Evolutionary conservation across 441 rosid genomes (phyloP).

Genomic region (Erodium texanum): DNA sequence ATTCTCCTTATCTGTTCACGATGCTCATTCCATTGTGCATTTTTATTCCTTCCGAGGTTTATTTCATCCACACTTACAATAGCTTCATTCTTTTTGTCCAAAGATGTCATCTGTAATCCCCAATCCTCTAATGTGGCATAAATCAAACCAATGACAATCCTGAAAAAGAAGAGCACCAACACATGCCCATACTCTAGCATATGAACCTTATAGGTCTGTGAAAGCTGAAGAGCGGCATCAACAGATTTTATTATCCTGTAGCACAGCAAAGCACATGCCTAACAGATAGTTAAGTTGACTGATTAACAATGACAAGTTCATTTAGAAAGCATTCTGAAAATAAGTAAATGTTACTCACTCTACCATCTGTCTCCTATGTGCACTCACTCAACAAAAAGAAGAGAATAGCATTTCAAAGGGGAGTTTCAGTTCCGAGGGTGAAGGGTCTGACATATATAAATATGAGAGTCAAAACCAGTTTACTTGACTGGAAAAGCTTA

Average conservation of each 20-base stretch:
- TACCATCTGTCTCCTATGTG: not conserved
- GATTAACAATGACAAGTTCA: not conserved
- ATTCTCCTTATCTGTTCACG: constrained; percentile 29
- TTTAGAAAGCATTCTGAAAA: no score
- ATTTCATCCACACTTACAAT: constrained; percentile 30
- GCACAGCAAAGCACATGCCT: constrained; percentile 12
- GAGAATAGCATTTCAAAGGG: not conserved
- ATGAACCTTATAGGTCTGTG: constrained; percentile 29
- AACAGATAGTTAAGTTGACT: not conserved
- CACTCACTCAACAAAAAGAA: not conserved
- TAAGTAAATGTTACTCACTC: not conserved
- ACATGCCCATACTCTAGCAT: constrained; percentile 38
- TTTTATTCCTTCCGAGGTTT: constrained; percentile 22
- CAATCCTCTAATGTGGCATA: constrained; percentile 40
- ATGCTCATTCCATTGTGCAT: constrained; percentile 25
- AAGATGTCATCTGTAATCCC: constrained; percentile 32
- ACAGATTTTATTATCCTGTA: constrained; percentile 50
- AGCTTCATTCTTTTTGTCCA: constrained; percentile 17
- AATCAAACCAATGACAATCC: constrained; percentile 30
- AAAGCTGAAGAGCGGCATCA: constrained; percentile 40
- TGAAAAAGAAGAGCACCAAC: constrained; percentile 44
- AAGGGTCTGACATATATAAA: not conserved
- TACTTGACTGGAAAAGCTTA: not conserved
- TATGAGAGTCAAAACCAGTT: not conserved
- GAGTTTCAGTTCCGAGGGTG: not conserved